Conservation (phyloP, 805 yeast genomes). For the Candida adriatica region DNA sequence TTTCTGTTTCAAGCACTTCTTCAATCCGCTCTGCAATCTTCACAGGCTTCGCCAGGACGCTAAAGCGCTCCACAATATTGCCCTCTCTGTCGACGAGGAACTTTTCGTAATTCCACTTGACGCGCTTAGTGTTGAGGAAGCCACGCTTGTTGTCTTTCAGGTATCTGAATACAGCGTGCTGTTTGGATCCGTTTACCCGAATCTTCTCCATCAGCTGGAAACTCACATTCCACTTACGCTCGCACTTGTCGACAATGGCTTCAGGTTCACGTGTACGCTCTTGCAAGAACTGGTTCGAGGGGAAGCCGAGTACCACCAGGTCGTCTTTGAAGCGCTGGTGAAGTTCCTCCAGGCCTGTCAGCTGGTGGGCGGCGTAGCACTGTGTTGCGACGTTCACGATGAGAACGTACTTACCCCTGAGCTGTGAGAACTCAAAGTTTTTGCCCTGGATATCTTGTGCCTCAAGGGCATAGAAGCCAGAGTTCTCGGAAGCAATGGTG, state of each 20-base stretch:
- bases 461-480: conserved; percentile 56
- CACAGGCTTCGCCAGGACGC: conserved; percentile 39
- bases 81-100: conserved; percentile 54
- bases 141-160: conserved; percentile 58
- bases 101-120: conserved; percentile 73
- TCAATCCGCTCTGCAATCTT: conserved; percentile 24
- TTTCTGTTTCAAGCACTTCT: conserved; percentile 1
- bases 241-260: conserved; percentile 71
- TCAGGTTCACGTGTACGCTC: conserved; percentile 64
- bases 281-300: conserved; percentile 83
- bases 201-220: conserved; percentile 76
- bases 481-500: conserved; percentile 2
- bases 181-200: conserved; percentile 70
- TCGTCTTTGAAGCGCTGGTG: conserved; percentile 61
- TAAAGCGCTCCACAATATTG: conserved; percentile 45
- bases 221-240: conserved; percentile 65
- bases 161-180: conserved; percentile 63
- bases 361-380: conserved; percentile 76
- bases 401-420: conserved; percentile 75
- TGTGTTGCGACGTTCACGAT: conserved; percentile 87
- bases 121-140: conserved; percentile 52
- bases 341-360: conserved; percentile 59
- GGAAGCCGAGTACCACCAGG: conserved; percentile 72
- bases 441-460: conserved; percentile 56
- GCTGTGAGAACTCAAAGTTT: conserved; percentile 48